Evolutionary conservation across 768 basidiomycete species (phyloP), one percentile per base, ranked within the genome.

Genomic region (Hortiboletus flavorubellus): DNA sequence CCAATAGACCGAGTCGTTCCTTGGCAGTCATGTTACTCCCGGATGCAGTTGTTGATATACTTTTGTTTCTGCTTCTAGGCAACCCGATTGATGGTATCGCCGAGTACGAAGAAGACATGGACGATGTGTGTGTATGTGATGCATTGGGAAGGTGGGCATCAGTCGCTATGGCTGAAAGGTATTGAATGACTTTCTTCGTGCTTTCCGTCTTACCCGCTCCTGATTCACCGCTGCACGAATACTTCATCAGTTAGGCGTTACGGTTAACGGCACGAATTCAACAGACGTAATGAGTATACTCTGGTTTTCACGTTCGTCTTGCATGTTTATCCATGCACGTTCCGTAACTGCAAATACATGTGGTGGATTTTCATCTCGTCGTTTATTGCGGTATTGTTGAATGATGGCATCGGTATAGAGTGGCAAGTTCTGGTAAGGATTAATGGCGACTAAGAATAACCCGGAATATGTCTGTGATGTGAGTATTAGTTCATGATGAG

Each of bases 141-240:
- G 80, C 72, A 4, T 78, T 67, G 15, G 78, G 67, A 16, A 76
- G 73, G 63, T 90, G 83, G 2, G 81, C 77, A 63, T 94, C 91
- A 11, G 91, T 84, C 2, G 97, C 97, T 62, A 98, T 98, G 8
- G 97, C 93, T 1, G 97, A 96, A 40, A 99, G 84, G 73, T 98
- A 99, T 70, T 98, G 97, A 51, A 99, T 99, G 65, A 98, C 96
- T 68, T 98, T 98, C 80, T 99, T 98, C 14, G 90, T 91, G 74
- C 96, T 98, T 69, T 98, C 97, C 2, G 97, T 99, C 78, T 98
- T 99, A 42, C 97, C 97, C 4, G 97, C 97, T 35, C 97, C 97
- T 8, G 97, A 98, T 78, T 99, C 97, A 41, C 97, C 97, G 9
- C 95, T 97, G 63, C 0, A 43, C 8, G 21, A 16, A 44, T 42